Evolutionary conservation across 345 rosid genomes (phyloP).

Genomic region (Acer saccharum): DNA sequence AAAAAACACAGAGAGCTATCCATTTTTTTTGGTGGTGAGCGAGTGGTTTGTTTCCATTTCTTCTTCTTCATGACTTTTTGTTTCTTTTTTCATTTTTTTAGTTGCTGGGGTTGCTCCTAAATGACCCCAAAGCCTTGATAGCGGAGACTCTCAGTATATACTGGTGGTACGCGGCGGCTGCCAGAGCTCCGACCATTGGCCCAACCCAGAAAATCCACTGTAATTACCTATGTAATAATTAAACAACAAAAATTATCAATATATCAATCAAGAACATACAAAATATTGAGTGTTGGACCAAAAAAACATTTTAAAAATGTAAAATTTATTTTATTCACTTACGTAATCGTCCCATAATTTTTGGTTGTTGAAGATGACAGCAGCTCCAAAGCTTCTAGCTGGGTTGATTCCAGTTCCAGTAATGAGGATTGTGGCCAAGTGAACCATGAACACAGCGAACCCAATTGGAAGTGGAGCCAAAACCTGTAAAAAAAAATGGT

Average conservation of each 20-base stretch:
- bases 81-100: constrained; percentile 6
- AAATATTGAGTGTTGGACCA: neutral
- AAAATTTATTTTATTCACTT: neutral
- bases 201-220: constrained; percentile 87
- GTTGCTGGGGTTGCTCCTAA: constrained; percentile 67
- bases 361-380: constrained; percentile 54
- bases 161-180: constrained; percentile 68
- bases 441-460: constrained; percentile 68
- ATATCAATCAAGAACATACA: neutral
- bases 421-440: constrained; percentile 72
- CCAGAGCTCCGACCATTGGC: constrained; percentile 62
- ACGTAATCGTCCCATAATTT: constrained; percentile 68
- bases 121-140: constrained; percentile 65
- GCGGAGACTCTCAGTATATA: constrained; percentile 61
- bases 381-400: constrained; percentile 68
- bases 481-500: constrained; percentile 26
- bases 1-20: neutral
- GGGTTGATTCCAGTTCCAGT: constrained; percentile 76
- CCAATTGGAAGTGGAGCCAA: constrained; percentile 69
- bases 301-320: no score
- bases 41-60: neutral
- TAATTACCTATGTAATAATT: neutral
- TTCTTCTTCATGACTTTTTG: neutral
- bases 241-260: neutral
- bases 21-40: no score